phyloP scores from a whole-genome alignment of 306 rosid species.

The Begonia fuchsioides region DNA sequence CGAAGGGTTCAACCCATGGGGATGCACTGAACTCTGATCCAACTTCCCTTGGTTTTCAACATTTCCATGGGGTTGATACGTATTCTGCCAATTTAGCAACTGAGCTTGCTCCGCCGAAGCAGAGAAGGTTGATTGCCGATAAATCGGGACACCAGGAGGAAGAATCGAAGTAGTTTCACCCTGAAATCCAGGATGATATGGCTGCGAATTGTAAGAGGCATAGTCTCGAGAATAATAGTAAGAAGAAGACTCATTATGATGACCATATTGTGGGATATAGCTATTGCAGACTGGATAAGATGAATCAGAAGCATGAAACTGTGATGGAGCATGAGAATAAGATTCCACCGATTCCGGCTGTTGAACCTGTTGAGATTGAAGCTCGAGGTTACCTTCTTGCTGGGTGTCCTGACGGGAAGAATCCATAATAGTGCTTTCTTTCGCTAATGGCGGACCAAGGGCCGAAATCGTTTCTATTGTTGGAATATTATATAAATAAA shows the following conservation, averaged over 20 bases:
- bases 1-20: conserved; percentile 9
- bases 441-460: too few species aligned
- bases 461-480: too few species aligned
- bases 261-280: conserved; percentile 8
- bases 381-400: conserved; percentile 6
- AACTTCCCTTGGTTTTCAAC: conserved; percentile 4
- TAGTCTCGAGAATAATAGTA: conserved; percentile 14
- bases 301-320: conserved; percentile 13
- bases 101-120: conserved; percentile 4
- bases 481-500: too few species aligned
- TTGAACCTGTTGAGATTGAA: conserved; percentile 22
- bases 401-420: too few species aligned
- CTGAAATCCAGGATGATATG: conserved; percentile 7
- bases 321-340: conserved; percentile 6
- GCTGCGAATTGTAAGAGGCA: conserved; percentile 7
- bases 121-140: background rate
- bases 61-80: conserved; percentile 11
- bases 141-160: conserved; percentile 30
- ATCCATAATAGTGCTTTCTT: too few species aligned
- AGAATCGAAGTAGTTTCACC: conserved; percentile 22
- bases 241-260: conserved; percentile 6
- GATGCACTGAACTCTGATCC: conserved; percentile 2
- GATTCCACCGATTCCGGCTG: conserved; percentile 1
- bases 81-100: conserved; percentile 14
- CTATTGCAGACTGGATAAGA: conserved; percentile 12